Percentiles rank a stretch among this genome's conserved stretches.
Evolutionary conservation across 1,284 basidiomycete species (phyloP).

Genomic region (Leccinum cinnamomeum): DNA sequence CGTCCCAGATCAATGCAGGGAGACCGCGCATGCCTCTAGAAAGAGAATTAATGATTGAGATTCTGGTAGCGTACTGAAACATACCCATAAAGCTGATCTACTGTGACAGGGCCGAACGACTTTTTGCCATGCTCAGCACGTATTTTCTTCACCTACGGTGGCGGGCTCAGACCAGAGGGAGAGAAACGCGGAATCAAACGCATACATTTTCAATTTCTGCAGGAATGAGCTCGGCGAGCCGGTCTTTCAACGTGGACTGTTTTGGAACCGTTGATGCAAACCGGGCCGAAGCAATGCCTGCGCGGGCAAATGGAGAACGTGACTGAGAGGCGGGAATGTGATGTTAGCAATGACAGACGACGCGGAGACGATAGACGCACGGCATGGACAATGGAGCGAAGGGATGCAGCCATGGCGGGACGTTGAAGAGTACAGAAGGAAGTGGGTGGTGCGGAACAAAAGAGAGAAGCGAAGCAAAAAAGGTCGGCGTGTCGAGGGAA

Average conservation of each 20-base stretch:
- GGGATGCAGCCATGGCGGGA: constrained; percentile 28
- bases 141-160: constrained; percentile 72
- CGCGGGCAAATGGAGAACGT: constrained; percentile 47
- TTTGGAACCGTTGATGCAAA: constrained; percentile 69
- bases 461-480: constrained; percentile 9
- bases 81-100: constrained; percentile 88
- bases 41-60: constrained; percentile 12
- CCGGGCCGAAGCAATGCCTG: constrained; percentile 50
- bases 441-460: constrained; percentile 9
- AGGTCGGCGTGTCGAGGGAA: constrained; percentile 19
- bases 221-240: constrained; percentile 89
- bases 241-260: constrained; percentile 82
- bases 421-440: neutral
- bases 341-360: neutral
- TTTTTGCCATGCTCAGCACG: constrained; percentile 87
- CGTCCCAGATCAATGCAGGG: constrained; percentile 90
- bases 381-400: constrained; percentile 47
- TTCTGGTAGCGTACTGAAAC: constrained; percentile 22
- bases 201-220: constrained; percentile 81
- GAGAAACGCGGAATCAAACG: constrained; percentile 3
- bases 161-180: constrained; percentile 9
- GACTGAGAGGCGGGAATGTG: constrained; percentile 38
- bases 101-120: constrained; percentile 84
- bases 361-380: constrained; percentile 36
- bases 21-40: constrained; percentile 91